Conservation (phyloP, 2,329 filamentous ascomycete genomes). For the Fusarium stilboides region DNA sequence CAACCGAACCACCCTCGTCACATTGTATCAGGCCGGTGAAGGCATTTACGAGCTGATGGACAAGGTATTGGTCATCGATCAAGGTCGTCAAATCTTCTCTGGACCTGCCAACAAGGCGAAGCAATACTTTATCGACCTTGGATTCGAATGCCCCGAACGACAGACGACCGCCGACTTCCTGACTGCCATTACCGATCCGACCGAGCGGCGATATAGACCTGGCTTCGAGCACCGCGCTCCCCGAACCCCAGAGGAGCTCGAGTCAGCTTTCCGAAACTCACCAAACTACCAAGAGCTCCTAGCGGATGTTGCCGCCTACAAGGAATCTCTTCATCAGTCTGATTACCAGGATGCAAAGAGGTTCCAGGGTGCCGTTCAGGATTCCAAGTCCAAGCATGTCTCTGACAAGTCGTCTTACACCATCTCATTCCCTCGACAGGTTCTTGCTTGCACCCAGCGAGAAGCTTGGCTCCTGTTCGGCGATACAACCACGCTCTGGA, state of each 20-base stretch:
- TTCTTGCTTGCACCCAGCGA: slow-evolving; percentile 76
- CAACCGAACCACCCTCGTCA: slow-evolving; percentile 68
- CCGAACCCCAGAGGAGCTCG: slow-evolving; percentile 78
- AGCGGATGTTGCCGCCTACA: slow-evolving; percentile 69
- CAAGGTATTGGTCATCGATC: slow-evolving; percentile 84
- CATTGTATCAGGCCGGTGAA: slow-evolving; percentile 61
- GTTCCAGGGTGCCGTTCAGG: slow-evolving; percentile 77
- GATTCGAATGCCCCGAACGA: slow-evolving; percentile 77
- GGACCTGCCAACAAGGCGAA: slow-evolving; percentile 74
- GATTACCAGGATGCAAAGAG: slow-evolving; percentile 73
- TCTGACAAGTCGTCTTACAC: slow-evolving; percentile 81
- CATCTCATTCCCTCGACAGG: slow-evolving; percentile 80
- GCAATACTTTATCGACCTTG: slow-evolving; percentile 76
- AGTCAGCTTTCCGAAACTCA: slow-evolving; percentile 74
- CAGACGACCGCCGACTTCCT: slow-evolving; percentile 70
- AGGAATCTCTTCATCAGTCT: slow-evolving; percentile 63
- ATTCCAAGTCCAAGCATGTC: slow-evolving; percentile 79
- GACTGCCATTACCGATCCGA: slow-evolving; percentile 67
- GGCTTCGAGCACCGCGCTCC: slow-evolving; percentile 76
- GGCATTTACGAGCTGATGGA: slow-evolving; percentile 73
- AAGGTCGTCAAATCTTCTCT: slow-evolving; percentile 77
- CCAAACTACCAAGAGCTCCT: slow-evolving; percentile 71
- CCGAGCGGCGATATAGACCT: slow-evolving; percentile 76
- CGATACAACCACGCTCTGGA: slow-evolving; percentile 81
- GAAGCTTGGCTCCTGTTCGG: slow-evolving; percentile 86